Conservation (phyloP, 1,284 basidiomycete genomes). For the Termitomyces sp. region DNA sequence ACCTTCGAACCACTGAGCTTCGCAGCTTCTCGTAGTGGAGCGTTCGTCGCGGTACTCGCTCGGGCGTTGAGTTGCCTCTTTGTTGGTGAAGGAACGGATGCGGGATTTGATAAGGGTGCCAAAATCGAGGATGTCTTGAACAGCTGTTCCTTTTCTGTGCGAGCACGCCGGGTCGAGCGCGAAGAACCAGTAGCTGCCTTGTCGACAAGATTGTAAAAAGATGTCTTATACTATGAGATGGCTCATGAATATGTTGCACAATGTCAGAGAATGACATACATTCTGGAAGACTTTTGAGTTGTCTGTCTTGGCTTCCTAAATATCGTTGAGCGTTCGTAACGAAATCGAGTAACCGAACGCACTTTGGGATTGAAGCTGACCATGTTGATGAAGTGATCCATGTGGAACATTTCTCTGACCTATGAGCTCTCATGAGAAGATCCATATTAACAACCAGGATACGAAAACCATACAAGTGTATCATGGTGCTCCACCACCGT, state of each 20-base stretch:
- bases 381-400: conserved; percentile 74
- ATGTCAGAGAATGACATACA: conserved; percentile 38
- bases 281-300: conserved; percentile 68
- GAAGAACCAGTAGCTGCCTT: conserved; percentile 44
- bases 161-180: conserved; percentile 60
- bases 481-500: conserved; percentile 67
- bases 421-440: conserved; percentile 24
- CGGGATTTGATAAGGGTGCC: conserved; percentile 16
- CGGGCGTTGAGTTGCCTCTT: conserved; percentile 20
- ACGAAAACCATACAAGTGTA: conserved; percentile 57
- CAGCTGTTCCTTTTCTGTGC: conserved; percentile 48
- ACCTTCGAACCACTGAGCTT: conserved; percentile 22
- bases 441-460: conserved; percentile 7
- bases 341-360: conserved; percentile 19
- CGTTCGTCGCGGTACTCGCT: conserved; percentile 6
- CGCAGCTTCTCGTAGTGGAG: conserved; percentile 15
- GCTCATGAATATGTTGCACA: conserved; percentile 10
- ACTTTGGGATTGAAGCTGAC: conserved; percentile 74
- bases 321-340: conserved; percentile 1
- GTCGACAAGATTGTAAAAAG: conserved; percentile 54
- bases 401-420: conserved; percentile 82
- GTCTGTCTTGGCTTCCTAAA: conserved; percentile 68
- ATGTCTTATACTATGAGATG: conserved; percentile 51
- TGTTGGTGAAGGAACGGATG: not conserved
- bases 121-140: conserved; percentile 22